These are phyloP conservation scores for Magnaporthiopsis poae DNA, from an alignment of 2,329 filamentous ascomycete species.

Conservation along the genomic window DNA sequence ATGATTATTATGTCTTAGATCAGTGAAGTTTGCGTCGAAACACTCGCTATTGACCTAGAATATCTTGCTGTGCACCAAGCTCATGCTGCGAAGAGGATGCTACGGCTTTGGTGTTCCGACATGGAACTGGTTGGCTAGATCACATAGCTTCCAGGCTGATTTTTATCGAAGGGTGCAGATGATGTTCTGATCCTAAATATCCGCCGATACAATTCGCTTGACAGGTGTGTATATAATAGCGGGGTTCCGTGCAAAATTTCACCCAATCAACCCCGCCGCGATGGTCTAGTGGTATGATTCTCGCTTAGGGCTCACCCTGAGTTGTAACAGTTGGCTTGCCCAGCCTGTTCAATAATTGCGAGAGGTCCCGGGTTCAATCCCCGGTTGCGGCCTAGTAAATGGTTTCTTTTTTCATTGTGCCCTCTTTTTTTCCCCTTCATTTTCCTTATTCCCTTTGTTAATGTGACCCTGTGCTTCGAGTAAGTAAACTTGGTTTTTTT, in stretches of 20 bases:
- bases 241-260: not conserved
- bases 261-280: not conserved
- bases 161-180: no score
- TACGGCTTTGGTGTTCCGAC: not conserved
- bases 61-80: not conserved
- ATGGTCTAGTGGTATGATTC: not conserved
- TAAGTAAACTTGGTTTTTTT: no score
- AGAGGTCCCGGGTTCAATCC: slow-evolving; percentile 9
- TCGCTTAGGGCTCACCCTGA: not conserved
- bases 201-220: no score
- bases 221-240: not conserved
- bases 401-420: no score
- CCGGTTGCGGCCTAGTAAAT: not conserved
- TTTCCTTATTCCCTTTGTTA: no score
- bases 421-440: no score
- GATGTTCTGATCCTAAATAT: no score
- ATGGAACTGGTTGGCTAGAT: no score
- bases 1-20: not conserved
- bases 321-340: not conserved
- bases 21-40: not conserved
- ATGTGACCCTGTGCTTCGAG: no score
- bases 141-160: no score
- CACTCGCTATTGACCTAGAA: not conserved
- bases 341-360: not conserved
- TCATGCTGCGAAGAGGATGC: not conserved